Evolutionary conservation across 208 protist genomes (phyloP), one percentile per base, ranked within the genome.

Genomic region (Trypanosoma avium): DNA sequence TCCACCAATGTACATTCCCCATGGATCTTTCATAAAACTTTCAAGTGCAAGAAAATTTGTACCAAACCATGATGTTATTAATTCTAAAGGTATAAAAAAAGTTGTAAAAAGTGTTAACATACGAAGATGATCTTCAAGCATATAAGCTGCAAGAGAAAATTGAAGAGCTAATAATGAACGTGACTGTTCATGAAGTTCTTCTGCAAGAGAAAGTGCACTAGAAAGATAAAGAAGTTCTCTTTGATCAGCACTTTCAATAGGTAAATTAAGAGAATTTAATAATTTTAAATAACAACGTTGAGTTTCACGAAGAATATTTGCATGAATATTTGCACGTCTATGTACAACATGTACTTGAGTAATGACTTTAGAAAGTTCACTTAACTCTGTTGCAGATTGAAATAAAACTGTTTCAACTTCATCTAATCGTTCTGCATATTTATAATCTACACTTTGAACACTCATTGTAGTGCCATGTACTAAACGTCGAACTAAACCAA

Each of bases 61-160:
- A 17, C 78, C 74, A 47, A 73, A 77, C 43, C 68, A 77, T 1
- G 73, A 75, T 48, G 67, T 59, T 27, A 88, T 74, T 43, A 92
- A 87, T 48, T 82, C 72, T 1, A 88, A 56, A 4, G 85, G 74
- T 9, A 85, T 84, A 50, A 88, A 88, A 9, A 84, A 53, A 6
- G 77, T 87, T 17, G 71, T 82, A 49, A 92, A 92, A 27, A 88
- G 62, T 10, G 85, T 85, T 6, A 88, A 72, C 3, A 78, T 79
- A 29, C 79, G 74, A 50, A 88, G 57, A 45, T 87, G 71, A n/a
- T 60, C 58, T 61, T 84, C 75, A 38, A 83, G 71, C 36, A 77
- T 61, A 47, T 83, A 81, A 62, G 79, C 78, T 22, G 82, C 79
- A 0, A 78, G 68, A 12, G 65, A 80, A 40, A 92, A 80, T 62